Base-by-base conservation (phyloP, 169 alveolate species). In the Eimeria necatrix region DNA sequence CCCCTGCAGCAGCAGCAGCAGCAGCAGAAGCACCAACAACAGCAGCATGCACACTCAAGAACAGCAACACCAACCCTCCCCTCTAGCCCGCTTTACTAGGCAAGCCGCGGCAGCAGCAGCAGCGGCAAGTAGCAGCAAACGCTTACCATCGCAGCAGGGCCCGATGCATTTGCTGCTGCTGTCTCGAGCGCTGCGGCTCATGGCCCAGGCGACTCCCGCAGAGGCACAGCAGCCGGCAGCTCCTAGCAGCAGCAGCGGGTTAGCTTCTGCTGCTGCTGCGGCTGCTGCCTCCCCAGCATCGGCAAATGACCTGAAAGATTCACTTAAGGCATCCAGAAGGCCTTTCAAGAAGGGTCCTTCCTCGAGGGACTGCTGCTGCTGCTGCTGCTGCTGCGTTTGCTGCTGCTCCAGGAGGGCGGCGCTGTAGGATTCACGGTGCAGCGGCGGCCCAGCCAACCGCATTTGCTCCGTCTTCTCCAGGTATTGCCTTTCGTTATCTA, bases 151-250 rank as follows among this genome's bases (percentile, higher is more conserved):
- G 68, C 68, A 56, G 68, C 68, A 56, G 68, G 68, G 2, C 22
- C 68, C 68, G 12, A 18, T 56, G 20, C 68, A 56, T 56, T 18
- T 10, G 68, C 20, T 56, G 68, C 22, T 18, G 68, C 22, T 56
- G 20, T 18, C 20, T 56, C 68, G 12, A 18, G 22, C 68, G 20
- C 22, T 14, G 68, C 68, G 68, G 68, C 68, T 56, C 12, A 56
- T 56, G 22, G 68, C 68, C 68, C 68, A 56, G 20, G 68, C 68
- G 12, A 56, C 68, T 14, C 0, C 68, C 12, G 68, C 68, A 14
- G 68, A 56, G 12, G 68, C 68, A 56, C 68, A 56, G 68, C 68
- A 56, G 20, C 68, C 68, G 68, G 68, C 68, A 56, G 68, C 68
- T 56, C 68, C 68, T 18, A 56, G 20, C 68, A 56, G 68, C 68